Evolutionary conservation across 176 grass and related monocot species (phyloP).

Genomic region (Rhynchospora tenuis): DNA sequence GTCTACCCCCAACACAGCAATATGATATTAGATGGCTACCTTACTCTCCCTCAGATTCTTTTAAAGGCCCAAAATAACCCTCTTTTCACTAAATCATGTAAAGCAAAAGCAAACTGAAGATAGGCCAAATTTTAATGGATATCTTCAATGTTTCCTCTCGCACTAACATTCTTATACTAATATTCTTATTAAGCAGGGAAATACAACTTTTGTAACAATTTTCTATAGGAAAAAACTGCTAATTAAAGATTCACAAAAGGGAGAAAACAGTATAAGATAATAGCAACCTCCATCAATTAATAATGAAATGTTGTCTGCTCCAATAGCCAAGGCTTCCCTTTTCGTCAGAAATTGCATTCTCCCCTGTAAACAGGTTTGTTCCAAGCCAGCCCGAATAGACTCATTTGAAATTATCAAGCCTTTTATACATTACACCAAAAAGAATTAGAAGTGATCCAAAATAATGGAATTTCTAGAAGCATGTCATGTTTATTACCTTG

Average conservation of each 20-base stretch:
- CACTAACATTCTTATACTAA: too few relatives aligned
- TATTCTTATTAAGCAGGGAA: not conserved
- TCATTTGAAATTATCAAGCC: slow-evolving; percentile 61
- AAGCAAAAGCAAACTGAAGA: not conserved
- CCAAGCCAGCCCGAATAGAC: slow-evolving; percentile 59
- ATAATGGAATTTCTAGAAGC: not conserved
- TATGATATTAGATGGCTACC: not conserved
- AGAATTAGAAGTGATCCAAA: not conserved
- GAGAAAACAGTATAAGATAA: not conserved
- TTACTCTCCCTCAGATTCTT: not conserved
- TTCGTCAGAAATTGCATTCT: slow-evolving; percentile 68
- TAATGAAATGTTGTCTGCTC: slow-evolving; percentile 34
- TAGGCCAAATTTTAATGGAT: not conserved
- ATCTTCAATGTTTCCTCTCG: not conserved
- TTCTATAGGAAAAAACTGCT: not conserved
- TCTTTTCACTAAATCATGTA: not conserved
- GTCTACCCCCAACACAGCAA: not conserved
- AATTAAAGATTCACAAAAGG: not conserved
- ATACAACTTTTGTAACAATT: not conserved
- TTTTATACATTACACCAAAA: slow-evolving; percentile 38
- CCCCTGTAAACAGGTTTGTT: slow-evolving; percentile 50
- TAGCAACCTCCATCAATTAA: slow-evolving; percentile 67
- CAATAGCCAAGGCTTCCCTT: slow-evolving; percentile 48
- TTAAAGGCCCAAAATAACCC: not conserved
- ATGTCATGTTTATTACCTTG: slow-evolving; percentile 45